Conservation (phyloP, 352 stramenopile species). For the Sclerospora graminicola region DNA sequence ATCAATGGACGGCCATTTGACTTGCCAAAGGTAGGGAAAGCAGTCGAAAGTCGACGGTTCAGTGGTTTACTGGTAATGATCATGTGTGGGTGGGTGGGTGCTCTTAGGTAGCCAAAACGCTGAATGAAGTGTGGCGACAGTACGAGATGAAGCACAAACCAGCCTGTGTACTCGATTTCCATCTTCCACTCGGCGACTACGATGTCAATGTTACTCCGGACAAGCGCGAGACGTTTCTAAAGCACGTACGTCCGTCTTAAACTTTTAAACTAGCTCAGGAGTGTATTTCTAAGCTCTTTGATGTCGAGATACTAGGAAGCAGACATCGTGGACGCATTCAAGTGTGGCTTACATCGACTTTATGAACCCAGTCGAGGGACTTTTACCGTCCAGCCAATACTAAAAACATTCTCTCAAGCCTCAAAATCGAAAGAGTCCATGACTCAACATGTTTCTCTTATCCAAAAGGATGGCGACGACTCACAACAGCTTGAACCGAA, state of each 20-base stretch:
- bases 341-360: conserved; percentile 37
- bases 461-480: neutral
- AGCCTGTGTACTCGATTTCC: conserved; percentile 89
- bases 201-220: conserved; percentile 97
- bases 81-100: conserved; percentile 1
- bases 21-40: conserved; percentile 79
- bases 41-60: neutral
- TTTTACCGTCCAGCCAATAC: conserved; percentile 48
- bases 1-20: conserved; percentile 95
- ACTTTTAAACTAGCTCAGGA: neutral
- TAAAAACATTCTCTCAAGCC: conserved; percentile 29
- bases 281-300: neutral
- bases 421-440: conserved; percentile 8
- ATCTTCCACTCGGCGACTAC: conserved; percentile 79
- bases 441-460: conserved; percentile 1
- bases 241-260: conserved; percentile 30
- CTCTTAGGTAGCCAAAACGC: conserved; percentile 42
- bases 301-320: conserved; percentile 27
- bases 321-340: conserved; percentile 49
- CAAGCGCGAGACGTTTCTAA: conserved; percentile 92
- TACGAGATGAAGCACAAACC: conserved; percentile 90
- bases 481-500: neutral
- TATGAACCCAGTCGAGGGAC: conserved; percentile 55
- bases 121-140: conserved; percentile 89
- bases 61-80: neutral